These are phyloP conservation scores for Lentinus polychrous DNA, from an alignment of 1,284 basidiomycete species.

Conservation along the genomic window DNA sequence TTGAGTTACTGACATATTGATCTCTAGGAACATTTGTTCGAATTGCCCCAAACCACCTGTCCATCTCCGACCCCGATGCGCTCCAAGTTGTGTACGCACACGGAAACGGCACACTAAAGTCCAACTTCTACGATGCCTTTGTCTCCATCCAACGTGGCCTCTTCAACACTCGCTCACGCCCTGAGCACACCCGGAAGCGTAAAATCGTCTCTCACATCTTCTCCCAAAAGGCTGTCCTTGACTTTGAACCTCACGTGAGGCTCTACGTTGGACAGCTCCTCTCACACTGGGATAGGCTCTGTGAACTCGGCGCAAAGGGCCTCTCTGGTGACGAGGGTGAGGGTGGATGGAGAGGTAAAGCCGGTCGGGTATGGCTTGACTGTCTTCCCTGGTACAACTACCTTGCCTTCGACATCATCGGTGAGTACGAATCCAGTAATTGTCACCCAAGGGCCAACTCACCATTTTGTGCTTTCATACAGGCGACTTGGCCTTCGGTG, in stretches of 20 bases:
- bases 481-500: conserved; percentile 81
- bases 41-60: conserved; percentile 82
- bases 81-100: conserved; percentile 73
- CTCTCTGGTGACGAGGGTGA: conserved; percentile 55
- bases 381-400: conserved; percentile 73
- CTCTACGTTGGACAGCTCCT: conserved; percentile 57
- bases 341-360: conserved; percentile 54
- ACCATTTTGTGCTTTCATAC: background rate
- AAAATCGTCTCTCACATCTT: conserved; percentile 88
- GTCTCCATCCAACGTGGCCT: conserved; percentile 70
- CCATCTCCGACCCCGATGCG: conserved; percentile 75
- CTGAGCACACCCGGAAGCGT: conserved; percentile 82
- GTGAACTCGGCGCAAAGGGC: conserved; percentile 46
- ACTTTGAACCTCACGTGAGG: conserved; percentile 75
- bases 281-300: conserved; percentile 79
- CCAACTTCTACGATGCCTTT: conserved; percentile 66
- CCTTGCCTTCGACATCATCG: conserved; percentile 86
- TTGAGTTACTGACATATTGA: too few relatives aligned
- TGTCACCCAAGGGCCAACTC: too few relatives aligned
- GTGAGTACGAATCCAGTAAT: conserved; percentile 18
- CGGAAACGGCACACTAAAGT: conserved; percentile 74
- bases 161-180: conserved; percentile 81
- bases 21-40: conserved; percentile 73
- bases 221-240: conserved; percentile 75
- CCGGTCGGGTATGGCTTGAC: conserved; percentile 67